Evolutionary conservation across 129 eudicot genomes (phyloP).

Genomic region (Tagetes patula): DNA sequence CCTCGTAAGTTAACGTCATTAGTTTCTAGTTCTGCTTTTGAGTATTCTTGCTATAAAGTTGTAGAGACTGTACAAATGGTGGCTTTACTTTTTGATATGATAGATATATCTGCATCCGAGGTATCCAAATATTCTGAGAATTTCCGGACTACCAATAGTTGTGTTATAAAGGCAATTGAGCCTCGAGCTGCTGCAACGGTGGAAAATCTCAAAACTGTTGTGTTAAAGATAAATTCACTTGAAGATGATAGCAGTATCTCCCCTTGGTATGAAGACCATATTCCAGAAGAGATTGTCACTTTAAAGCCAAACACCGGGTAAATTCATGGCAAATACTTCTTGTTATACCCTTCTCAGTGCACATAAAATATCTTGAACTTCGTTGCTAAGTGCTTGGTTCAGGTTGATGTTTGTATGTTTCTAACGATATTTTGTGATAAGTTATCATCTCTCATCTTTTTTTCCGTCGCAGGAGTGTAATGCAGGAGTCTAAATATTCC

Average conservation of each 20-base stretch:
- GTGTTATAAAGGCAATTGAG: conserved; percentile 77
- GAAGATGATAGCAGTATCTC: conserved; percentile 54
- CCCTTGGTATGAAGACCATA: conserved; percentile 78
- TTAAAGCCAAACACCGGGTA: conserved; percentile 81
- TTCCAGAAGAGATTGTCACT: conserved; percentile 85
- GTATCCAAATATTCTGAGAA: conserved; percentile 81
- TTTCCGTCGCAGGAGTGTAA: conserved; percentile 49
- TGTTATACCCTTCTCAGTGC: conserved; percentile 1
- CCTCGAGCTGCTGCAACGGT: conserved; percentile 73
- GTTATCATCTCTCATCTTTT: conserved; percentile 13
- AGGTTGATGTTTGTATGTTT: conserved; percentile 13
- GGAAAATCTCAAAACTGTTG: conserved; percentile 58
- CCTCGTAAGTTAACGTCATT: conserved; percentile 56
- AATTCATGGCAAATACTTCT: conserved; percentile 23
- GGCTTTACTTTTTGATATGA: conserved; percentile 30
- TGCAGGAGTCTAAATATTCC: conserved; percentile 60
- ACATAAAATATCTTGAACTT: neutral
- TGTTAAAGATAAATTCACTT: conserved; percentile 65
- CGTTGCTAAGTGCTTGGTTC: conserved; percentile 16
- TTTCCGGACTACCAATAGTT: conserved; percentile 65
- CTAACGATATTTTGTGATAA: conserved; percentile 6
- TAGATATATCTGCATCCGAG: conserved; percentile 79
- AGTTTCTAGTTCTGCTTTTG: conserved; percentile 11
- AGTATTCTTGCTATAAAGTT: conserved; percentile 10
- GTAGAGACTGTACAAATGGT: conserved; percentile 12